Conservation (phyloP, 257 asterid species). For the Primulina huaijiensis region DNA sequence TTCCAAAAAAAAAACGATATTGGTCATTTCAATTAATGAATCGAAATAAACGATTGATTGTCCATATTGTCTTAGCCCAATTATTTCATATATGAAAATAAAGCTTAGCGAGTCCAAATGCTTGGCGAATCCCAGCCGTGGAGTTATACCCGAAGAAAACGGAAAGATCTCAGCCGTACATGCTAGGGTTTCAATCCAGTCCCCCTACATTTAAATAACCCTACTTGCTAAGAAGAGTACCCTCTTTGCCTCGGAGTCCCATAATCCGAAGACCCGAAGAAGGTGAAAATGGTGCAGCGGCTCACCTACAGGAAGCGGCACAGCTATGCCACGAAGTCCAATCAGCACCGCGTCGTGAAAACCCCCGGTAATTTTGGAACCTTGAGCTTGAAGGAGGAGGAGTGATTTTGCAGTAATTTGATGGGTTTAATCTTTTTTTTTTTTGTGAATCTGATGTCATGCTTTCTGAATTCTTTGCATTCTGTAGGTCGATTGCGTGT, state of each 20-base stretch:
- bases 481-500: not conserved
- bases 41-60: too few species aligned
- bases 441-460: too few species aligned
- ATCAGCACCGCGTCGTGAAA: conserved; percentile 29
- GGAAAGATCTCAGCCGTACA: conserved; percentile 14
- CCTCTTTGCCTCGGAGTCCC: conserved; percentile 18
- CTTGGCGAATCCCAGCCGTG: conserved; percentile 17
- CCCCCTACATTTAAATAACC: not conserved
- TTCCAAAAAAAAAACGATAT: too few species aligned
- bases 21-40: too few species aligned
- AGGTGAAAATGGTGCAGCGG: conserved; percentile 29
- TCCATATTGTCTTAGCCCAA: too few species aligned
- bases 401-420: not conserved
- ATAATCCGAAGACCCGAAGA: not conserved
- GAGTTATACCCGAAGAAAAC: conserved; percentile 1
- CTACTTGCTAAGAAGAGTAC: not conserved
- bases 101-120: not conserved
- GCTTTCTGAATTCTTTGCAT: not conserved
- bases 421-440: not conserved
- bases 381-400: not conserved
- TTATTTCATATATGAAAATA: too few species aligned
- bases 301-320: conserved; percentile 27
- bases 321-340: conserved; percentile 32
- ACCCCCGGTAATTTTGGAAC: conserved; percentile 22
- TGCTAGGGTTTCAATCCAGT: conserved; percentile 24